A percentile compares a stretch with the other conserved stretches of the same genome.
phyloP scores from a whole-genome alignment of 2,329 filamentous ascomycete genomes.

The Exophiala calicioides region DNA sequence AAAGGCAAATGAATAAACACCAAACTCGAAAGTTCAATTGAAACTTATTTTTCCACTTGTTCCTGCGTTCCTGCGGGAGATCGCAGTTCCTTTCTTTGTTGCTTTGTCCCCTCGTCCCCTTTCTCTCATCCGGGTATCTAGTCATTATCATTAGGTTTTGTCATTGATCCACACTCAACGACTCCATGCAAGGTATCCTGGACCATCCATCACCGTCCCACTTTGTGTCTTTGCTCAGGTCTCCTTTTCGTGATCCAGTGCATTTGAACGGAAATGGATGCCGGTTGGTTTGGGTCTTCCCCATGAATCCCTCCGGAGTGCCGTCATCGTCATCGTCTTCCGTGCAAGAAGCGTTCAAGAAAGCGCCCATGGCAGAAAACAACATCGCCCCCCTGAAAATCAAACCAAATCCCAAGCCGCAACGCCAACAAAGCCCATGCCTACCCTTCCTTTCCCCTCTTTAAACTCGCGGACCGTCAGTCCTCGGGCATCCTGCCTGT shows the following conservation, averaged over 20 bases:
- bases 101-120: background rate
- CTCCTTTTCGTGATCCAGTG: no score
- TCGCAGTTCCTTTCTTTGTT: background rate
- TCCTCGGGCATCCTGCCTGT: slow-evolving; percentile 54
- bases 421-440: slow-evolving; percentile 53
- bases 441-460: slow-evolving; percentile 48
- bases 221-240: background rate
- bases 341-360: no score
- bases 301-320: no score
- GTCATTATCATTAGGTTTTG: slow-evolving; percentile 9
- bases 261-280: no score
- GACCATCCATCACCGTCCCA: background rate
- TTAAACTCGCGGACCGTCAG: slow-evolving; percentile 52
- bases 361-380: no score
- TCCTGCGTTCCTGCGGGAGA: no score
- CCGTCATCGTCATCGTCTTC: no score
- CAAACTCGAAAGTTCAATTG: no score
- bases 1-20: no score
- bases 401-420: slow-evolving; percentile 57
- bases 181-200: background rate
- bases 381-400: no score
- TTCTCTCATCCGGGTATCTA: slow-evolving; percentile 6
- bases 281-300: no score
- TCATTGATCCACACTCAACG: background rate
- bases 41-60: no score